Evolutionary conservation across 106 monocot genomes (phyloP).

Genomic region (Gastrodia elata): DNA sequence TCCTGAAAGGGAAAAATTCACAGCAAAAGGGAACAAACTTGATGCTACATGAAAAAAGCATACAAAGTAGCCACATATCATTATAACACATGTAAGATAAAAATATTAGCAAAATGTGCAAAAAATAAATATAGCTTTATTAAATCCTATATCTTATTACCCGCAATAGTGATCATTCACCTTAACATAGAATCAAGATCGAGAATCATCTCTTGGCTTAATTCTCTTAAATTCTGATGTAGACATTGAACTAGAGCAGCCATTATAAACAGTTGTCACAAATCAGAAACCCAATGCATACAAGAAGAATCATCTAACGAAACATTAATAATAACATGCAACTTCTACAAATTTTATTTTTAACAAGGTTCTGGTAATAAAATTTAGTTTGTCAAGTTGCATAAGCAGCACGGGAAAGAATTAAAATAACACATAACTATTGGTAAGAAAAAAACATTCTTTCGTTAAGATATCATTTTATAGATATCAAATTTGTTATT

Average conservation of each 20-base stretch:
- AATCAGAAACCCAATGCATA: background rate
- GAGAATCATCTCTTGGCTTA: background rate
- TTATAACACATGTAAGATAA: background rate
- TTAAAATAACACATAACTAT: too few species aligned
- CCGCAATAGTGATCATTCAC: background rate
- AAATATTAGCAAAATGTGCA: background rate
- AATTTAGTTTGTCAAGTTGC: background rate
- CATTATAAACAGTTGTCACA: background rate
- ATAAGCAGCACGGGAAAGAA: too few species aligned
- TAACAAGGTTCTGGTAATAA: background rate
- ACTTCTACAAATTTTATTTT: background rate
- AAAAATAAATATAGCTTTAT: background rate
- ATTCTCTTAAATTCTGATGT: background rate
- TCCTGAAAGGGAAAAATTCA: conserved; percentile 7
- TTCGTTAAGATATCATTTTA: too few species aligned
- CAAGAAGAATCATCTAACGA: background rate
- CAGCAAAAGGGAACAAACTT: background rate
- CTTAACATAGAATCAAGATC: background rate
- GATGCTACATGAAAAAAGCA: background rate
- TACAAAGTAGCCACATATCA: background rate
- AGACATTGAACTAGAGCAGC: background rate
- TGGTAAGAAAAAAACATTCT: too few species aligned
- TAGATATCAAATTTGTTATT: too few species aligned
- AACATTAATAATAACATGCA: background rate
- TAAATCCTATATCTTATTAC: background rate